phyloP scores from a whole-genome alignment of 2,329 filamentous ascomycete species.

The Colletotrichum godetiae region DNA sequence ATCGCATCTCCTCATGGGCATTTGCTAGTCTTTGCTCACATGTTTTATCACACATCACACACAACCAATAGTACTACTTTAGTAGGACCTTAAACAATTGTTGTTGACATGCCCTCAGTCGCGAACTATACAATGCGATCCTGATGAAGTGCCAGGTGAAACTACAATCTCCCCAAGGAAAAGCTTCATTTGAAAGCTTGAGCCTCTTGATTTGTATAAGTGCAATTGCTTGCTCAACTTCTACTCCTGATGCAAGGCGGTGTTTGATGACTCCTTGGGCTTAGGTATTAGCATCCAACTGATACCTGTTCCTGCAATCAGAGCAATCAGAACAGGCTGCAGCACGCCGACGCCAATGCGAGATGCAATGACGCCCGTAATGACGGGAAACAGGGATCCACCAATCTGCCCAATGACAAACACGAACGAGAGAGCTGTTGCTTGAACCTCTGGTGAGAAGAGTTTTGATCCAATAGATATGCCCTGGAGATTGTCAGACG shows the following conservation, averaged over 20 bases:
- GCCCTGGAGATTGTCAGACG: slow-evolving; percentile 48
- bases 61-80: no score
- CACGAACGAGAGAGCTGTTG: slow-evolving; percentile 57
- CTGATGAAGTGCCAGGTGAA: no score
- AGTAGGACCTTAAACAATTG: no score
- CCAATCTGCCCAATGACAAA: slow-evolving; percentile 69
- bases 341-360: slow-evolving; percentile 57
- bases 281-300: slow-evolving; percentile 58
- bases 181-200: background rate
- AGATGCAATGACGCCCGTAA: slow-evolving; percentile 64
- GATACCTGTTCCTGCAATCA: slow-evolving; percentile 57
- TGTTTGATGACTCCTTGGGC: slow-evolving; percentile 46
- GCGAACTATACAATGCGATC: no score
- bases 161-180: background rate
- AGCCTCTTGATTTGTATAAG: background rate
- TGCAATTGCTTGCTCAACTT: background rate
- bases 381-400: slow-evolving; percentile 64
- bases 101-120: no score
- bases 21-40: no score
- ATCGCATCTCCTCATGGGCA: no score
- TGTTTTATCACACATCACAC: no score
- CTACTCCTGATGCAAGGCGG: slow-evolving; percentile 48
- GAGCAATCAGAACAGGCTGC: slow-evolving; percentile 62
- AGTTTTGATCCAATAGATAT: slow-evolving; percentile 65
- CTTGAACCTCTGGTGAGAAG: slow-evolving; percentile 51